Evolutionary conservation across 495 filamentous ascomycete species (phyloP).

Genomic region (Lepidopterella palustris): DNA sequence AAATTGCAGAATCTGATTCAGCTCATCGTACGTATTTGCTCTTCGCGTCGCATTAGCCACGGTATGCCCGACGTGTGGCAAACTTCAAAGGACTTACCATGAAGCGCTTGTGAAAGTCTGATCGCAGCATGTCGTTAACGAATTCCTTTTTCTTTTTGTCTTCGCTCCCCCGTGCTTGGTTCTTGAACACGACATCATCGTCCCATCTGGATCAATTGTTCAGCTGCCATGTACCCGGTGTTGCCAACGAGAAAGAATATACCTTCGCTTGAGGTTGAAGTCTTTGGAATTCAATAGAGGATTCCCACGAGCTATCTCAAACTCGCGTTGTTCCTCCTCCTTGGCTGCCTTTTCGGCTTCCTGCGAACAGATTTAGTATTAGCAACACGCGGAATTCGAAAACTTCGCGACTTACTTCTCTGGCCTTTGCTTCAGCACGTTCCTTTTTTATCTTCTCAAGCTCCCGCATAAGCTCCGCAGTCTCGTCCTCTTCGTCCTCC

Average conservation of each 20-base stretch:
- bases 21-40: slow-evolving; percentile 62
- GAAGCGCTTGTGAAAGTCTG: slow-evolving; percentile 95
- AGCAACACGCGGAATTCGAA: background rate
- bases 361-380: slow-evolving; percentile 18
- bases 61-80: background rate
- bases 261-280: slow-evolving; percentile 64
- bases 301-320: slow-evolving; percentile 87
- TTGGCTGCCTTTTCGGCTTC: slow-evolving; percentile 58
- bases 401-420: slow-evolving; percentile 52
- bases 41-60: slow-evolving; percentile 42
- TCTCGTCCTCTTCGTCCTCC: slow-evolving; percentile 82
- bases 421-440: slow-evolving; percentile 74
- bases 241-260: slow-evolving; percentile 1
- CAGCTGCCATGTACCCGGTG: background rate
- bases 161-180: slow-evolving; percentile 91
- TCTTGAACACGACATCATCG: slow-evolving; percentile 99
- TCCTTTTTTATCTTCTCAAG: slow-evolving; percentile 92
- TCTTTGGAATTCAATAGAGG: slow-evolving; percentile 77
- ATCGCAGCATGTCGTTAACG: slow-evolving; percentile 91
- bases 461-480: slow-evolving; percentile 82
- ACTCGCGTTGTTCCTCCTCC: slow-evolving; percentile 76
- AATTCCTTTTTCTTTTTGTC: slow-evolving; percentile 91
- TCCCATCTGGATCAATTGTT: slow-evolving; percentile 62
- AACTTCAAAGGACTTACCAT: slow-evolving; percentile 57
- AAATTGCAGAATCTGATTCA: slow-evolving; percentile 5